Conservation (phyloP, 2,329 filamentous ascomycete species). For the Rutstroemia sp. region DNA sequence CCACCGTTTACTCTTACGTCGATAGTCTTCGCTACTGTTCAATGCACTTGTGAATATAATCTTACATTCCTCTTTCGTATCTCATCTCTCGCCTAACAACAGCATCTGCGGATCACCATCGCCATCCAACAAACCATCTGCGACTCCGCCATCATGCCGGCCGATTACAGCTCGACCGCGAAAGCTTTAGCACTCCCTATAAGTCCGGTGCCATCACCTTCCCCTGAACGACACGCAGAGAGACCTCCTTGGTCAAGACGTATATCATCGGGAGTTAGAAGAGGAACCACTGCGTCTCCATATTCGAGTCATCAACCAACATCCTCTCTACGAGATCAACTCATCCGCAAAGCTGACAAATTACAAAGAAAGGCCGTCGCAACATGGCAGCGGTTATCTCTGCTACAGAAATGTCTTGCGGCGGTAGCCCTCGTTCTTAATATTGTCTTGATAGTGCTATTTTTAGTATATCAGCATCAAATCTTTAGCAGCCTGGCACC, state of each 20-base stretch:
- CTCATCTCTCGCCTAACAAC: neutral
- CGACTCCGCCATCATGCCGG: slow-evolving; percentile 36
- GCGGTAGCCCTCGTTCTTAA: slow-evolving; percentile 40
- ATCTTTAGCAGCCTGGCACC: slow-evolving; percentile 73
- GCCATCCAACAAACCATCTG: neutral
- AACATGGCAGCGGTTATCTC: slow-evolving; percentile 48
- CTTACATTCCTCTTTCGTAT: neutral
- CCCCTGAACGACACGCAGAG: slow-evolving; percentile 30
- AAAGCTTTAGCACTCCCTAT: slow-evolving; percentile 39
- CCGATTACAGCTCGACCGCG: slow-evolving; percentile 43
- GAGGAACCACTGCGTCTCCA: slow-evolving; percentile 14
- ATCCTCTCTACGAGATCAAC: slow-evolving; percentile 32
- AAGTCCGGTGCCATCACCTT: slow-evolving; percentile 41
- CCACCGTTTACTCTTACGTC: too few species aligned
- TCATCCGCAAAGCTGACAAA: slow-evolving; percentile 43
- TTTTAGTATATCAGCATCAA: slow-evolving; percentile 69
- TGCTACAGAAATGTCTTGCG: slow-evolving; percentile 55
- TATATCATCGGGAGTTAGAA: slow-evolving; percentile 31
- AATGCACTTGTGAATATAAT: slow-evolving; percentile 4
- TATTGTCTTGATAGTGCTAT: slow-evolving; percentile 53
- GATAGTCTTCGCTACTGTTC: neutral
- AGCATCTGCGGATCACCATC: neutral
- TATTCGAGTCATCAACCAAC: slow-evolving; percentile 14
- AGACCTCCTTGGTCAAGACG: slow-evolving; percentile 46
- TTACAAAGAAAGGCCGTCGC: slow-evolving; percentile 41